Evolutionary conservation across 352 stramenopile species (phyloP), one percentile per base, ranked within the genome.

Genomic region (Globisporangium emineosum): DNA sequence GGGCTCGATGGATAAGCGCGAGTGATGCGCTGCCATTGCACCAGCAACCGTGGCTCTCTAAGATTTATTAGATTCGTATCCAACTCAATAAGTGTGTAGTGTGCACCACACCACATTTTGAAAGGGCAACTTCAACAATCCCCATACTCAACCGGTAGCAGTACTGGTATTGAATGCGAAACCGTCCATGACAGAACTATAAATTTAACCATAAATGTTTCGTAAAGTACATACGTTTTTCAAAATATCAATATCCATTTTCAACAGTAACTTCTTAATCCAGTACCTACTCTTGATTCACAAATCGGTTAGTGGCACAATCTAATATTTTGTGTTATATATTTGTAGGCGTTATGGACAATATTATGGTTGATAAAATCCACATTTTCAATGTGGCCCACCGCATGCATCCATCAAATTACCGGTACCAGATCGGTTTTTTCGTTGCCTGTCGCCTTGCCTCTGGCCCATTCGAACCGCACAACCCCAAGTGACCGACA

Each of bases 121-220:
- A 33, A 27, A 7, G n/a, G n/a, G 2, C 52, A 57, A 57, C 29
- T 57, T 57, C 29, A 57, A 57, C 40, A 47, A 47, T 47, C n/a
- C 40, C 40, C 15, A 45, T 21, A 21, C 40, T 10, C 8, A 3
- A 10, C 17, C 17, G 40, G 17, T 45, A 45, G 19, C n/a, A 0
- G 3, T 10, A 0, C 8, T 17, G 17, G 40, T 45, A 21, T 4
- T 21, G 40, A 47, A 21, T 47, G 5, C 40, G n/a, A n/a, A n/a
- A n/a, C n/a, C n/a, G n/a, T n/a, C n/a, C n/a, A n/a, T n/a, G n/a
- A n/a, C n/a, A n/a, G n/a, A n/a, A n/a, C n/a, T n/a, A n/a, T n/a
- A n/a, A n/a, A n/a, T n/a, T n/a, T n/a, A n/a, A n/a, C n/a, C n/a
- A n/a, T n/a, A n/a, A n/a, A n/a, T n/a, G n/a, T n/a, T n/a, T n/a